phyloP scores from a whole-genome alignment of 345 rosid genomes.

The Corchorus olitorius region DNA sequence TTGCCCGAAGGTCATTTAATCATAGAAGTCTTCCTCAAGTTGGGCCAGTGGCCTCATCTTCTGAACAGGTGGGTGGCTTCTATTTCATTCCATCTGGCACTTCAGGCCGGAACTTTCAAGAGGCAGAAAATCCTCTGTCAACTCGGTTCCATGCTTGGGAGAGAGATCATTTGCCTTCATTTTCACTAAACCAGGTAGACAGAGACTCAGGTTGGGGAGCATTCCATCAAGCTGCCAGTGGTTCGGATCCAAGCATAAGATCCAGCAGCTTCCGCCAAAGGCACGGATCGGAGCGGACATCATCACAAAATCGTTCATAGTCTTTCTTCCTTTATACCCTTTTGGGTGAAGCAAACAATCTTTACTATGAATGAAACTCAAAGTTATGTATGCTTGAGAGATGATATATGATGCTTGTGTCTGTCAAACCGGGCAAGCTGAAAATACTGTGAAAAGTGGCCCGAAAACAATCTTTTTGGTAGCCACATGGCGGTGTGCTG shows the following conservation, averaged over 20 bases:
- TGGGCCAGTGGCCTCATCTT: constrained; percentile 61
- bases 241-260: constrained; percentile 46
- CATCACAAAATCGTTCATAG: constrained; percentile 58
- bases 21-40: constrained; percentile 59
- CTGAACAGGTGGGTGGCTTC: constrained; percentile 70
- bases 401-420: constrained; percentile 51
- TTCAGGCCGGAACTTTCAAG: constrained; percentile 55
- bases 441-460: constrained; percentile 42
- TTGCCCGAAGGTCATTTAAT: constrained; percentile 50
- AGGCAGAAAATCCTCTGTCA: constrained; percentile 41
- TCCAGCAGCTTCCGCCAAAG: constrained; percentile 64
- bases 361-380: constrained; percentile 40
- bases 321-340: constrained; percentile 25
- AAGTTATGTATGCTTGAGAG: constrained; percentile 62
- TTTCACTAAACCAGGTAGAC: constrained; percentile 60
- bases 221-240: constrained; percentile 56
- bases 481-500: constrained; percentile 42
- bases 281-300: constrained; percentile 70
- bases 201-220: constrained; percentile 65
- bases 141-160: constrained; percentile 69
- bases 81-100: constrained; percentile 62
- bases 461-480: constrained; percentile 36
- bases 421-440: constrained; percentile 31
- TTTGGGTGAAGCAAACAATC: constrained; percentile 38
- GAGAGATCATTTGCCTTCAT: constrained; percentile 63